Evolutionary conservation across 371 early-diverging fungal species (phyloP).

Genomic region (Mortierella sp.): DNA sequence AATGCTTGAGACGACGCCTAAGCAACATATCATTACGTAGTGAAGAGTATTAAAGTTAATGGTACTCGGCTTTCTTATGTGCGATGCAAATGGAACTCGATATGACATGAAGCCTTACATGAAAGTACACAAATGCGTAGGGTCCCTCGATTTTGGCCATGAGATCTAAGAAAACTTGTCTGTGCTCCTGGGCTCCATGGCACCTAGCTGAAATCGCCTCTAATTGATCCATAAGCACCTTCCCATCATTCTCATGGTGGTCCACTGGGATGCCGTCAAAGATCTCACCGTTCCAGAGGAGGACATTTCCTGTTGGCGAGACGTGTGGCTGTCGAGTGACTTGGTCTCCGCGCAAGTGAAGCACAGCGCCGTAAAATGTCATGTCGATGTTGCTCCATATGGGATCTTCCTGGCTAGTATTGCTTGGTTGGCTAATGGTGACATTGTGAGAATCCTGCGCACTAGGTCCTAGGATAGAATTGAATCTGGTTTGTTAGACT

Average conservation of each 20-base stretch:
- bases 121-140: constrained; percentile 81
- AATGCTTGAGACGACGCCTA: constrained; percentile 63
- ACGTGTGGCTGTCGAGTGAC: constrained; percentile 80
- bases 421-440: not conserved
- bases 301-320: constrained; percentile 64
- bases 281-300: constrained; percentile 91
- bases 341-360: constrained; percentile 83
- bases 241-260: constrained; percentile 70
- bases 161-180: constrained; percentile 53
- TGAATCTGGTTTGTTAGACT: not conserved
- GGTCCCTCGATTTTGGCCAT: constrained; percentile 81
- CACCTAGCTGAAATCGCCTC: constrained; percentile 36
- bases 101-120: constrained; percentile 50
- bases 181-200: not conserved
- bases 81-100: not conserved
- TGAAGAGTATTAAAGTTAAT: constrained; percentile 11
- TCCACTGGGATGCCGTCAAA: constrained; percentile 78
- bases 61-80: not conserved
- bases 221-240: constrained; percentile 63
- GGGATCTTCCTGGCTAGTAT: not conserved
- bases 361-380: constrained; percentile 77
- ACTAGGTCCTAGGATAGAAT: constrained; percentile 39
- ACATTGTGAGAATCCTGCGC: constrained; percentile 38
- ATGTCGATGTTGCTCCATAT: constrained; percentile 13
- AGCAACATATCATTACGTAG: not conserved